Evolutionary conservation across 116 monocot species (phyloP).

Genomic region (Dioscorea cayenensis): DNA sequence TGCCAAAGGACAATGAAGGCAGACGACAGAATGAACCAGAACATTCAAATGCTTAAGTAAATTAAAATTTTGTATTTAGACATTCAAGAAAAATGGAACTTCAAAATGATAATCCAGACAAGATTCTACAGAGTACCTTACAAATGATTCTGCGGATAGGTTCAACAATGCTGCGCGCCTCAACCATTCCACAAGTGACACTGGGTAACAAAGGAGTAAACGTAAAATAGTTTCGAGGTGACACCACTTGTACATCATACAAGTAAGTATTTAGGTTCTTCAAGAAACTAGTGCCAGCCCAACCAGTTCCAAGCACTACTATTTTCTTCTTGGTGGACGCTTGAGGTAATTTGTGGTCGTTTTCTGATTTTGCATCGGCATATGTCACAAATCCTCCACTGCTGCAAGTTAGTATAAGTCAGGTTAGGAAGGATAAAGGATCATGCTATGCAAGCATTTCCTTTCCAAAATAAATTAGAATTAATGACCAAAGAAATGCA

Average conservation of each 20-base stretch:
- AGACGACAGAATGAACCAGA: no score
- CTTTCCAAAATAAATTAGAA: no score
- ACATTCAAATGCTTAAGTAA: no score
- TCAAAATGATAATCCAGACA: no score
- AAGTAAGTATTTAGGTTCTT: constrained; percentile 44
- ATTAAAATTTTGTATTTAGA: no score
- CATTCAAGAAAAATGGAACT: no score
- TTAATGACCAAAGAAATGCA: background rate
- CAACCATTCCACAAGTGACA: constrained; percentile 66
- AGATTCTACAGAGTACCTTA: constrained; percentile 25
- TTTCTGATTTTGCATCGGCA: constrained; percentile 36
- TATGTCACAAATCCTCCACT: constrained; percentile 48
- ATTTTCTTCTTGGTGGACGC: constrained; percentile 40
- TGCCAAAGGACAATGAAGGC: constrained; percentile 5
- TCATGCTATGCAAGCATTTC: no score
- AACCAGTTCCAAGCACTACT: constrained; percentile 68
- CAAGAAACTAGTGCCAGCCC: constrained; percentile 66
- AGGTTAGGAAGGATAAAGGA: background rate
- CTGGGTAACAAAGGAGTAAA: constrained; percentile 71
- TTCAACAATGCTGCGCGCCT: constrained; percentile 61
- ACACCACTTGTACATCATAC: constrained; percentile 58
- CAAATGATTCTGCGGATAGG: constrained; percentile 52
- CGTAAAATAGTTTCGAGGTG: constrained; percentile 64
- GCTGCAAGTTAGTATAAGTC: constrained; percentile 8
- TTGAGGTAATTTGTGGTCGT: constrained; percentile 10